phyloP scores from a whole-genome alignment of 2,329 filamentous ascomycete species.

The Colletotrichum graminicola region DNA sequence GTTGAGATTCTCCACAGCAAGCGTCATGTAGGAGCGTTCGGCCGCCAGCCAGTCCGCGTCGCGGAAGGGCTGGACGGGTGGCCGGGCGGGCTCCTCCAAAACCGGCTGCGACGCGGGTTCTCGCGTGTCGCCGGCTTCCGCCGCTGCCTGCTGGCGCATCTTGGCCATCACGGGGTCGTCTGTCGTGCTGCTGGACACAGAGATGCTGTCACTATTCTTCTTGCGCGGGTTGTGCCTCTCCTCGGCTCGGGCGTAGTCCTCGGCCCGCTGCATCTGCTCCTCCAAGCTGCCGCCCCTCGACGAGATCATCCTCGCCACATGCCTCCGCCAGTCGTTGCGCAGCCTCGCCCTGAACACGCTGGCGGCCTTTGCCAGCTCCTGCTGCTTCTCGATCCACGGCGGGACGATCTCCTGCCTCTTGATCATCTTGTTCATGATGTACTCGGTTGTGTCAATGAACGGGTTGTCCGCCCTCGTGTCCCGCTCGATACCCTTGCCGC shows the following conservation, averaged over 20 bases:
- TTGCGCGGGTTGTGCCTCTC: constrained; percentile 70
- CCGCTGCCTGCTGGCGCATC: constrained; percentile 51
- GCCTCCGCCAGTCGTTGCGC: constrained; percentile 85
- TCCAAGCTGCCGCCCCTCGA: constrained; percentile 81
- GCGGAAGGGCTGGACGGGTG: constrained; percentile 75
- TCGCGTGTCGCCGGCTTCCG: neutral
- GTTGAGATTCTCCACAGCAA: constrained; percentile 85
- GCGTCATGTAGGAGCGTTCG: constrained; percentile 80
- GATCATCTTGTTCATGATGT: constrained; percentile 99
- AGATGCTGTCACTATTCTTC: constrained; percentile 59
- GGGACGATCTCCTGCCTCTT: constrained; percentile 95
- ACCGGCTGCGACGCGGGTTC: constrained; percentile 18
- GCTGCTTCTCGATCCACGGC: constrained; percentile 99
- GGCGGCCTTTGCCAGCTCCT: constrained; percentile 81
- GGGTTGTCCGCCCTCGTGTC: constrained; percentile 87
- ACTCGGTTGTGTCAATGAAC: constrained; percentile 96
- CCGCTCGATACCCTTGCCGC: constrained; percentile 83
- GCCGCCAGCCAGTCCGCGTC: constrained; percentile 80
- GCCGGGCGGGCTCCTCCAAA: constrained; percentile 38
- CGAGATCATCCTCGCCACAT: constrained; percentile 83
- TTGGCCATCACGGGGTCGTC: constrained; percentile 63
- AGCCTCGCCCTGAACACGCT: constrained; percentile 80
- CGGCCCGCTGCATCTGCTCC: constrained; percentile 78
- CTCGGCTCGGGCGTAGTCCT: constrained; percentile 82
- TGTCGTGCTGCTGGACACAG: constrained; percentile 60